These are phyloP conservation scores for Pichia sp. DNA, from an alignment of 1,139 yeast species.

Conservation along the genomic window DNA sequence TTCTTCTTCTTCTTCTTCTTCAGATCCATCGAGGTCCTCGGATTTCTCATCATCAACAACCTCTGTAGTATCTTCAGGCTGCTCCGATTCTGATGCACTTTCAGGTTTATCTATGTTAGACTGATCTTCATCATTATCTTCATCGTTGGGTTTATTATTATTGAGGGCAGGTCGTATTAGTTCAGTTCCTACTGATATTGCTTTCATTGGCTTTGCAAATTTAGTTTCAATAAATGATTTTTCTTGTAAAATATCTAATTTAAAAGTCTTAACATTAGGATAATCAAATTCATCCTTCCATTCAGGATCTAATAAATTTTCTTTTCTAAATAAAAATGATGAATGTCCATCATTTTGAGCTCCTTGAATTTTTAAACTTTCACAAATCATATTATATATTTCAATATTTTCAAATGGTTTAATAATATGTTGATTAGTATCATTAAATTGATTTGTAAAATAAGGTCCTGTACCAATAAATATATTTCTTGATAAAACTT, in stretches of 20 bases:
- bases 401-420: conserved; percentile 69
- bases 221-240: conserved; percentile 3
- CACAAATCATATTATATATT: conserved; percentile 70
- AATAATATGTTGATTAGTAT: conserved; percentile 32
- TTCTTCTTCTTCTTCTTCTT: background rate
- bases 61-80: too few relatives aligned
- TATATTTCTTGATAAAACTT: conserved; percentile 73
- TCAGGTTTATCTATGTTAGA: too few relatives aligned
- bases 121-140: background rate
- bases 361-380: conserved; percentile 52
- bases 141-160: background rate
- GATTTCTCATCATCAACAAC: too few relatives aligned
- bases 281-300: conserved; percentile 2
- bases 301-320: background rate
- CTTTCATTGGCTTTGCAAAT: background rate
- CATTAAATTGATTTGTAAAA: conserved; percentile 24
- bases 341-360: conserved; percentile 51
- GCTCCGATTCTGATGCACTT: too few relatives aligned
- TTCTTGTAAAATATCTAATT: background rate
- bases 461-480: conserved; percentile 81
- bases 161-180: background rate
- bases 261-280: conserved; percentile 4
- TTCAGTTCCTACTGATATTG: background rate
- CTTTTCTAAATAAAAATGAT: background rate
- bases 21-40: too few relatives aligned